Evolutionary conservation across 768 basidiomycete genomes (phyloP).

Genomic region (Dioszegia aurantiaca): DNA sequence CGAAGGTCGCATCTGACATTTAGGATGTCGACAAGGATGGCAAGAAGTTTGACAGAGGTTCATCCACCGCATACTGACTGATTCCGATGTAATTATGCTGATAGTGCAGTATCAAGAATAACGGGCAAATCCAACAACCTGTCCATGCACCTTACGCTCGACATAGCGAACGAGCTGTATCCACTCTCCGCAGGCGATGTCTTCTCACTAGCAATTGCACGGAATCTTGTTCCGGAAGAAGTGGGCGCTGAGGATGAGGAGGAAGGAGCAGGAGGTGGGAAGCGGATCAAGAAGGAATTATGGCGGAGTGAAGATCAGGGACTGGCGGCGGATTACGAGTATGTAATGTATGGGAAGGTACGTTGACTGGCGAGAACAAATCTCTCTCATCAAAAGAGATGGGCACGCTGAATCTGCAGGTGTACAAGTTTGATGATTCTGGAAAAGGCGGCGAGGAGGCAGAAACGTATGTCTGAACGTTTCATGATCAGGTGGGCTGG

Average conservation of each 20-base stretch:
- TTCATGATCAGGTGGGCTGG: background rate
- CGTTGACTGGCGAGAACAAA: background rate
- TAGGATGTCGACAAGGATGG: slow-evolving; percentile 62
- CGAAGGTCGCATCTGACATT: slow-evolving; percentile 3
- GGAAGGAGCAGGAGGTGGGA: slow-evolving; percentile 25
- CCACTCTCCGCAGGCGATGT: slow-evolving; percentile 66
- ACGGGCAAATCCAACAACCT: slow-evolving; percentile 85
- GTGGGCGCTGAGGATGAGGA: slow-evolving; percentile 24
- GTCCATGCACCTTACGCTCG: slow-evolving; percentile 86
- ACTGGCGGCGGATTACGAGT: slow-evolving; percentile 94
- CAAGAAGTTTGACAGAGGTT: slow-evolving; percentile 97
- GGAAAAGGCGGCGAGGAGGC: slow-evolving; percentile 64
- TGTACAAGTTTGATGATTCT: slow-evolving; percentile 89
- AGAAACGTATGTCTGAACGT: slow-evolving; percentile 61
- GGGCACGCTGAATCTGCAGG: slow-evolving; percentile 59
- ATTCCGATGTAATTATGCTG: no score
- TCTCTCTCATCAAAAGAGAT: no score
- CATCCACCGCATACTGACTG: slow-evolving; percentile 31
- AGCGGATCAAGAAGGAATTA: slow-evolving; percentile 52
- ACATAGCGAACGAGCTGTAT: slow-evolving; percentile 90
- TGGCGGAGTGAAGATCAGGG: slow-evolving; percentile 70
- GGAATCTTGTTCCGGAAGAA: slow-evolving; percentile 40
- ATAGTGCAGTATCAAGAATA: slow-evolving; percentile 74
- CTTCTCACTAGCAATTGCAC: slow-evolving; percentile 79
- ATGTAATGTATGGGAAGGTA: slow-evolving; percentile 99